Conservation (phyloP, 2,329 filamentous ascomycete species). For the Colletotrichum sp. region DNA sequence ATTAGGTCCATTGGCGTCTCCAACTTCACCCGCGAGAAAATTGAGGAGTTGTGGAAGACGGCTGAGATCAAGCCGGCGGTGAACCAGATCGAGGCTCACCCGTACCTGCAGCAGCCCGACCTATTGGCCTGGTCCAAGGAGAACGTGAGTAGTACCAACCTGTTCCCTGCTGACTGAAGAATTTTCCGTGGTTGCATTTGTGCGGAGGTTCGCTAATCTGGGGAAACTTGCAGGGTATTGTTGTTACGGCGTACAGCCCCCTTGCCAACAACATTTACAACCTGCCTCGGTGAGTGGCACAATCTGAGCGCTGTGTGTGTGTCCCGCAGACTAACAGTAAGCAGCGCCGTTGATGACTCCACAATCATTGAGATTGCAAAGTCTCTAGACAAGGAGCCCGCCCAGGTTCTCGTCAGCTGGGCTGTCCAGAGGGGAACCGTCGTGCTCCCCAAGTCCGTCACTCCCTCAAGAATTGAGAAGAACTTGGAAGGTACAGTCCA, state of each 20-base stretch:
- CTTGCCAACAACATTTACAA: constrained; percentile 62
- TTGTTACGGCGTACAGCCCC: constrained; percentile 62
- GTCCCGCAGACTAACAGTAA: neutral
- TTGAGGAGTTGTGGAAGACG: constrained; percentile 54
- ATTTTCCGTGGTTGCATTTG: neutral
- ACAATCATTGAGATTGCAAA: constrained; percentile 58
- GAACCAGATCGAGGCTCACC: constrained; percentile 57
- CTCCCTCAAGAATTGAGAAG: constrained; percentile 51
- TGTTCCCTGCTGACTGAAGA: neutral
- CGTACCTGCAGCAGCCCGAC: constrained; percentile 51
- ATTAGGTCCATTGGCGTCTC: constrained; percentile 62
- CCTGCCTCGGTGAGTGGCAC: constrained; percentile 15
- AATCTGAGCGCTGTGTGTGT: too few relatives aligned
- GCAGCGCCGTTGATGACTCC: constrained; percentile 52
- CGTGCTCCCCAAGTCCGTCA: constrained; percentile 61
- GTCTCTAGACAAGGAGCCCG: constrained; percentile 54
- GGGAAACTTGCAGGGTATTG: constrained; percentile 44
- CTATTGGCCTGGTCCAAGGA: constrained; percentile 58
- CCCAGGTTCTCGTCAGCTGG: constrained; percentile 60
- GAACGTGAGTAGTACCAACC: neutral
- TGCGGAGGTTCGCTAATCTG: neutral
- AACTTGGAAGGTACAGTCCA: constrained; percentile 40
- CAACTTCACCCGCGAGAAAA: constrained; percentile 60
- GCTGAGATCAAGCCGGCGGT: constrained; percentile 54
- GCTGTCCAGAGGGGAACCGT: constrained; percentile 57